A percentile compares a stretch with the other conserved stretches of the same genome.
phyloP scores from a whole-genome alignment of 495 filamentous ascomycete species.

The Talaromyces stipitatus region DNA sequence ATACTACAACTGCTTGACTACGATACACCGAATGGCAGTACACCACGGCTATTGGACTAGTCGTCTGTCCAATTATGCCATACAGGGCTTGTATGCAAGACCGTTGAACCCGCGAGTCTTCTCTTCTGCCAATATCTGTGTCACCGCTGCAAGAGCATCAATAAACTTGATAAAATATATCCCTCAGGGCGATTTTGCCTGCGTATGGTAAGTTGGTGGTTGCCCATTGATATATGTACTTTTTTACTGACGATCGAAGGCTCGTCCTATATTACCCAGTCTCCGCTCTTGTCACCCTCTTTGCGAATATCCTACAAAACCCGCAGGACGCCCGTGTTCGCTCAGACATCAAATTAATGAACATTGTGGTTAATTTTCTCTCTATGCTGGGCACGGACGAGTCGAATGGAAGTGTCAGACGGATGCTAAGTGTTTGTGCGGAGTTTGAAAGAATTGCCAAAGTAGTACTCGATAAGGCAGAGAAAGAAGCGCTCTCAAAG shows the following conservation, averaged over 20 bases:
- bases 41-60: conserved; percentile 99
- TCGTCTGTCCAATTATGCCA: conserved; percentile 87
- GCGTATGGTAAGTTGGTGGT: conserved; percentile 71
- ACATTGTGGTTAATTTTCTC: conserved; percentile 83
- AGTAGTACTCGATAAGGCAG: conserved; percentile 83
- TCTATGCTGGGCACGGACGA: conserved; percentile 66
- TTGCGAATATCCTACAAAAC: conserved; percentile 95
- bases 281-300: conserved; percentile 88
- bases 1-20: conserved; percentile 96
- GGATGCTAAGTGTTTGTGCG: conserved; percentile 86
- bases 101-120: conserved; percentile 92
- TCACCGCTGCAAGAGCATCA: conserved; percentile 83
- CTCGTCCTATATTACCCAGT: conserved; percentile 96
- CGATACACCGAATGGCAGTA: conserved; percentile 96
- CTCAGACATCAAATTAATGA: conserved; percentile 86
- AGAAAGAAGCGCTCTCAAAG: conserved; percentile 67
- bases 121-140: conserved; percentile 86
- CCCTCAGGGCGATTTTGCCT: conserved; percentile 86
- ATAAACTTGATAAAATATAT: conserved; percentile 95
- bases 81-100: conserved; percentile 82
- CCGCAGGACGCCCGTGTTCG: conserved; percentile 82
- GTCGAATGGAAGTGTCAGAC: conserved; percentile 77
- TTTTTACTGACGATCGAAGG: conserved; percentile 43
- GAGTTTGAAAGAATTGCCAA: conserved; percentile 95
- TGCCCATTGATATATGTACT: background rate